Percentiles rank a stretch among this genome's conserved stretches.
Conservation (phyloP, 306 rosid genomes). For the Hippophae gyantsensis region DNA sequence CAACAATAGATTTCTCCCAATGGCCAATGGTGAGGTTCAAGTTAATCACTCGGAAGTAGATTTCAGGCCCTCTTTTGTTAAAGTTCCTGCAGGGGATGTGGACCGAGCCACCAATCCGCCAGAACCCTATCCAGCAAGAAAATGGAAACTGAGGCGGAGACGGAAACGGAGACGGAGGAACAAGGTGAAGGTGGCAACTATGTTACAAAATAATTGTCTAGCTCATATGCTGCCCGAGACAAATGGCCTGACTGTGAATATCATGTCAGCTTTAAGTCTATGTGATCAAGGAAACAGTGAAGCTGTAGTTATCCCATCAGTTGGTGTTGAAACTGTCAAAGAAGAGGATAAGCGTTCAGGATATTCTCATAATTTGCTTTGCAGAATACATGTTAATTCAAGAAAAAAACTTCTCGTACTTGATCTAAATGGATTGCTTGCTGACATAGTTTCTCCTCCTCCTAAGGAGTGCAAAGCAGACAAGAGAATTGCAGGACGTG, state of each 20-base stretch:
- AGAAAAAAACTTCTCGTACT: conserved; percentile 76
- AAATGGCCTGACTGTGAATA: conserved; percentile 8
- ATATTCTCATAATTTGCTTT: conserved; percentile 21
- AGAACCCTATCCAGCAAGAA: conserved; percentile 7
- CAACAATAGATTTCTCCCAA: conserved; percentile 14
- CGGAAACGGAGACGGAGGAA: neutral
- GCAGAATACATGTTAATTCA: conserved; percentile 14
- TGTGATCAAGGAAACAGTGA: conserved; percentile 12
- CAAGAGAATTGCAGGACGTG: conserved; percentile 33
- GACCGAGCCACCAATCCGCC: conserved; percentile 3
- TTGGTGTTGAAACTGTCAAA: conserved; percentile 6
- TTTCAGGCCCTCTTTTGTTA: conserved; percentile 11
- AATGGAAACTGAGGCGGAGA: conserved; percentile 13
- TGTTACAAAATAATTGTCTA: conserved; percentile 4
- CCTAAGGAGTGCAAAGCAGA: conserved; percentile 49
- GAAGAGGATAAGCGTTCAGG: conserved; percentile 19
- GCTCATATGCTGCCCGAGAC: conserved; percentile 21
- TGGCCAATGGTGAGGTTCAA: conserved; percentile 19
- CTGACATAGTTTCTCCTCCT: conserved; percentile 48
- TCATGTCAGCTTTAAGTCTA: conserved; percentile 12
- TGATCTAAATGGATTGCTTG: conserved; percentile 78
- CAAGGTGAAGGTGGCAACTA: neutral
- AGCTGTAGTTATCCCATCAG: conserved; percentile 10
- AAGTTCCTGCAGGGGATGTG: conserved; percentile 13
- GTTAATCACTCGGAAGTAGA: conserved; percentile 10